phyloP scores from a whole-genome alignment of 2,329 filamentous ascomycete genomes.

The Beauveria australis region DNA sequence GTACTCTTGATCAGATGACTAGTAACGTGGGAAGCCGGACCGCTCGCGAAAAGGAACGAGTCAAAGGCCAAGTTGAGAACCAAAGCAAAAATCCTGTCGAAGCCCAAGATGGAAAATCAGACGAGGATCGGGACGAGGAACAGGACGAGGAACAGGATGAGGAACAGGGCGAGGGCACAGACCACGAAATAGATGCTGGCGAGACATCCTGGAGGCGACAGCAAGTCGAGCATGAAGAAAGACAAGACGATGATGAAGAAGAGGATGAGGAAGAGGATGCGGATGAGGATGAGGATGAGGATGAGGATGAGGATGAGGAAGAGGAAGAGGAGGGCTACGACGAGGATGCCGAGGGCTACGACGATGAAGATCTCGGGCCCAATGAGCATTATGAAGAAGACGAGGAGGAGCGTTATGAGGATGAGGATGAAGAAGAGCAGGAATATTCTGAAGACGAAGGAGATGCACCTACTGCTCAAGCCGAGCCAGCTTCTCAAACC shows the following conservation, averaged over 20 bases:
- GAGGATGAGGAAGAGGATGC: conserved; percentile 10
- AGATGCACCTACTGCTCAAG: not conserved
- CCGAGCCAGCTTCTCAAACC: conserved; percentile 13
- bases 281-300: conserved; percentile 11
- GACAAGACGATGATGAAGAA: conserved; percentile 12
- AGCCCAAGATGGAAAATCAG: not conserved
- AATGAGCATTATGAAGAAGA: conserved; percentile 17
- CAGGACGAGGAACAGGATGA: conserved; percentile 9
- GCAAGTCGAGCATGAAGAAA: conserved; percentile 13
- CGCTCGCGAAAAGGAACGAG: not conserved
- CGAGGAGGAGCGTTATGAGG: conserved; percentile 12
- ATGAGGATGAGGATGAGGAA: conserved; percentile 7
- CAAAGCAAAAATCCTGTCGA: not conserved
- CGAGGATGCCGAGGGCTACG: conserved; percentile 12
- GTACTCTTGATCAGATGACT: not conserved
- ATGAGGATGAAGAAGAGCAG: conserved; percentile 13
- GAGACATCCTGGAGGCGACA: conserved; percentile 1
- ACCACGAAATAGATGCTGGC: not conserved
- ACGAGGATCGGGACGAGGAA: not conserved
- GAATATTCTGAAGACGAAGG: conserved; percentile 10
- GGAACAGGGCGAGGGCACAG: conserved; percentile 17
- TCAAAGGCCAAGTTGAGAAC: not conserved
- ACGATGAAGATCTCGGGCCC: not conserved
- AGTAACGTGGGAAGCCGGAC: not conserved
- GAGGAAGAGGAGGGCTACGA: conserved; percentile 14